Evolutionary conservation across 2,329 filamentous ascomycete genomes (phyloP).

Genomic region (Epichloe festucae): DNA sequence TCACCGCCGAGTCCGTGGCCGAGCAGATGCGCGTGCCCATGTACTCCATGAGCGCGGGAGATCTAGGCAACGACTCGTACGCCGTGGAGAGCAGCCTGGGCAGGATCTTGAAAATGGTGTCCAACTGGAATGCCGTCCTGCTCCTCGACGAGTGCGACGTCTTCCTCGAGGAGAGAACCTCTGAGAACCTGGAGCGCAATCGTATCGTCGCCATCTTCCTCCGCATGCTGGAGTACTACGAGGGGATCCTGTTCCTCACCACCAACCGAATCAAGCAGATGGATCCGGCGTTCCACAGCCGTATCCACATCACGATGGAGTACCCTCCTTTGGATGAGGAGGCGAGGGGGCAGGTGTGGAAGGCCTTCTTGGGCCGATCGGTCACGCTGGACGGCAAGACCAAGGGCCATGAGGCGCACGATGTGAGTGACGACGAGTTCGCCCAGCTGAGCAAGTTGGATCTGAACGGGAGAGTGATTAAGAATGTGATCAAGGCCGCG

Average conservation of each 20-base stretch:
- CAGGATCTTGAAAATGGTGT: slow-evolving; percentile 49
- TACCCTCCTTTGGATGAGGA: slow-evolving; percentile 28
- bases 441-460: slow-evolving; percentile 25
- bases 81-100: slow-evolving; percentile 49
- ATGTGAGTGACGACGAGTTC: slow-evolving; percentile 17
- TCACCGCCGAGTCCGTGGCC: slow-evolving; percentile 35
- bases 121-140: slow-evolving; percentile 32
- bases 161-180: slow-evolving; percentile 26
- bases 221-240: slow-evolving; percentile 33
- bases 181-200: slow-evolving; percentile 22
- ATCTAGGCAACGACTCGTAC: slow-evolving; percentile 54
- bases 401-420: slow-evolving; percentile 18
- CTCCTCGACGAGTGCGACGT: slow-evolving; percentile 25
- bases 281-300: slow-evolving; percentile 33
- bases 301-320: slow-evolving; percentile 34
- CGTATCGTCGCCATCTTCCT: slow-evolving; percentile 26
- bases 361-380: slow-evolving; percentile 24
- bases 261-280: slow-evolving; percentile 33
- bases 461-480: slow-evolving; percentile 38
- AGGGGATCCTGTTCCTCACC: slow-evolving; percentile 35
- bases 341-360: slow-evolving; percentile 26
- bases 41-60: slow-evolving; percentile 46
- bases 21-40: slow-evolving; percentile 36
- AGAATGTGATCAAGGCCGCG: slow-evolving; percentile 31
- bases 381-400: neutral